Evolutionary conservation across 208 protist species (phyloP).

Genomic region (Lotmaria passim): DNA sequence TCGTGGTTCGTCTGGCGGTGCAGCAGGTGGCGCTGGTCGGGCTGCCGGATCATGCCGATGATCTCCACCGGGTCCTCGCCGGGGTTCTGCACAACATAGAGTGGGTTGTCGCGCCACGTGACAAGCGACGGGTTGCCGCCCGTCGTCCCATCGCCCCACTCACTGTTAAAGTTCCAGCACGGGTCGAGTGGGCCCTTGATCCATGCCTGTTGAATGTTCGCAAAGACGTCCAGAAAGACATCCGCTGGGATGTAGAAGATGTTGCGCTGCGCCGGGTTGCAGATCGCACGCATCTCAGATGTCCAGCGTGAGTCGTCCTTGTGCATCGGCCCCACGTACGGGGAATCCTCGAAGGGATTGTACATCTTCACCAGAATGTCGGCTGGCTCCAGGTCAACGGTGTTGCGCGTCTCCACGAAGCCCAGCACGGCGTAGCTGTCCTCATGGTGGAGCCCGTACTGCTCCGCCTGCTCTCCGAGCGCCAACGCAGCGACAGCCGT

Average conservation of each 20-base stretch:
- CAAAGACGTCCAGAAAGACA: conserved; percentile 56
- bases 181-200: conserved; percentile 43
- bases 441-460: conserved; percentile 57
- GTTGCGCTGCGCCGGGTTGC: conserved; percentile 46
- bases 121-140: conserved; percentile 68
- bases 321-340: conserved; percentile 76
- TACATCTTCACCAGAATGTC: conserved; percentile 77
- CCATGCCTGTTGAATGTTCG: conserved; percentile 52
- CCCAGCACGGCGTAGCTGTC: conserved; percentile 69
- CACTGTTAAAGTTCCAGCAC: conserved; percentile 68
- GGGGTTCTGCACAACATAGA: conserved; percentile 60
- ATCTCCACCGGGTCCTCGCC: conserved; percentile 63
- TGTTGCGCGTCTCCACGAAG: conserved; percentile 47
- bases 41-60: conserved; percentile 76
- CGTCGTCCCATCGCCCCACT: conserved; percentile 68
- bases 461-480: conserved; percentile 42
- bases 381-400: conserved; percentile 40
- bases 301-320: conserved; percentile 57
- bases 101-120: conserved; percentile 76
- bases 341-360: conserved; percentile 67
- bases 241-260: conserved; percentile 73
- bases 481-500: conserved; percentile 58
- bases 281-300: conserved; percentile 41
- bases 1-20: conserved; percentile 65
- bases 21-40: conserved; percentile 77